Base-by-base conservation (phyloP, 208 protist genomes). In the Trypanosoma platydactyli region DNA sequence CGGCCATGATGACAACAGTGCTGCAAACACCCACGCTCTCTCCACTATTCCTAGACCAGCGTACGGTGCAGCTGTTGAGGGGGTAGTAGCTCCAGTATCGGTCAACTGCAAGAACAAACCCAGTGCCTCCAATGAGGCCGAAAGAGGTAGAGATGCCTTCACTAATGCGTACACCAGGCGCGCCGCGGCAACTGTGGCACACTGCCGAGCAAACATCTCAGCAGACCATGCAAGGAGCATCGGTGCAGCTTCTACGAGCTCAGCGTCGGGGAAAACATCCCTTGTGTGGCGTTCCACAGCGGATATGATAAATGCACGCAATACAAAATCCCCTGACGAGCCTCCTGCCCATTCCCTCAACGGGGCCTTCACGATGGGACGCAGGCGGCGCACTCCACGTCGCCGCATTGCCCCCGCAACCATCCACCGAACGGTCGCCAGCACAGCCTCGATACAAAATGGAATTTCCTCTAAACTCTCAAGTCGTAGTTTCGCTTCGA, bases 141-240 rank as follows among this genome's bases (percentile, higher is more conserved):
- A 16, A 20, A 72, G 51, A 16, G 25, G 7, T 24, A 60, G 69
- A 24, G 1, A 22, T 6, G 22, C 29, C 16, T 50, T 50, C 61
- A 74, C 4, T 20, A 74, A 29, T 20, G 52, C 35, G 33, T 62
- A 65, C 3, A 51, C 11, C 54, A 65, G 44, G n/a, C 68, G 58
- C 22, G 65, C 40, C 5, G 59, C 29, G 0, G 42, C 48, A 45
- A 54, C 56, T 15, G 45, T 56, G 48, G 52, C 58, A 53, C 22
- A 50, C 11, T 35, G 51, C 27, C 40, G 20, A 7, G 51, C 52
- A 52, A 48, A 58, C 72, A 57, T 60, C 33, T 60, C 69, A 13
- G 51, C 53, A 27, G 68, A 48, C 68, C 80, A 79, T n/a, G 52
- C 61, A 41, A 77, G 54, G 22, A 79, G 45, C 41, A 73, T 59